Percentiles rank a stretch among this genome's conserved stretches.
These are phyloP conservation scores for Trematosphaeria pertusa DNA, from an alignment of 2,329 filamentous ascomycete species.

Conservation along the genomic window DNA sequence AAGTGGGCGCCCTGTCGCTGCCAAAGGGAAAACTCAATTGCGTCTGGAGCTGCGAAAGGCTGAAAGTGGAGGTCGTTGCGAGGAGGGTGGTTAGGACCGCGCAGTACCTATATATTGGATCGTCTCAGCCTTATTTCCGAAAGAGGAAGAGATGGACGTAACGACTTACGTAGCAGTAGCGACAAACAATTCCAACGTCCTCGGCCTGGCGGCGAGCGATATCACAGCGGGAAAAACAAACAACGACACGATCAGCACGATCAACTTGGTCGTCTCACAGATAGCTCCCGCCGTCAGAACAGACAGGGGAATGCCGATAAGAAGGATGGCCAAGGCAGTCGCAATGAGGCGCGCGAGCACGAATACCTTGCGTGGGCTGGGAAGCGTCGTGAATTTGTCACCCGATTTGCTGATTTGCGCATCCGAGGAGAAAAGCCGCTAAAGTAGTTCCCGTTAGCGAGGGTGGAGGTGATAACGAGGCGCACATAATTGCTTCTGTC, in stretches of 20 bases:
- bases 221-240: constrained; percentile 25
- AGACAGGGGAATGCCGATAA: constrained; percentile 25
- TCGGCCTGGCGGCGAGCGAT: constrained; percentile 24
- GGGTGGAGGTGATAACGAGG: too few species aligned
- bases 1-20: too few species aligned
- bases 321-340: constrained; percentile 19
- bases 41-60: neutral
- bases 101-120: constrained; percentile 6
- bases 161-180: constrained; percentile 32
- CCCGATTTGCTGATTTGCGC: constrained; percentile 9
- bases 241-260: constrained; percentile 21
- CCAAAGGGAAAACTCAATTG: too few species aligned
- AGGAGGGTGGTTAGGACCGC: constrained; percentile 11
- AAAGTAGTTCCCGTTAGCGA: too few species aligned
- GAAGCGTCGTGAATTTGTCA: constrained; percentile 8
- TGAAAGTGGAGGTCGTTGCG: constrained; percentile 4
- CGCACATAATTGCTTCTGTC: too few species aligned
- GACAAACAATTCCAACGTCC: constrained; percentile 28
- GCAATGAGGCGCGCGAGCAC: constrained; percentile 21
- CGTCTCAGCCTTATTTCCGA: too few species aligned
- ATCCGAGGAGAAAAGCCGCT: constrained; percentile 13
- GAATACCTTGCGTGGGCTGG: constrained; percentile 13
- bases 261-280: constrained; percentile 18
- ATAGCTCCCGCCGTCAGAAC: constrained; percentile 20
- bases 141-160: neutral